Base-by-base conservation (phyloP, 169 alveolate species). In the Plasmodium vivax region DNA sequence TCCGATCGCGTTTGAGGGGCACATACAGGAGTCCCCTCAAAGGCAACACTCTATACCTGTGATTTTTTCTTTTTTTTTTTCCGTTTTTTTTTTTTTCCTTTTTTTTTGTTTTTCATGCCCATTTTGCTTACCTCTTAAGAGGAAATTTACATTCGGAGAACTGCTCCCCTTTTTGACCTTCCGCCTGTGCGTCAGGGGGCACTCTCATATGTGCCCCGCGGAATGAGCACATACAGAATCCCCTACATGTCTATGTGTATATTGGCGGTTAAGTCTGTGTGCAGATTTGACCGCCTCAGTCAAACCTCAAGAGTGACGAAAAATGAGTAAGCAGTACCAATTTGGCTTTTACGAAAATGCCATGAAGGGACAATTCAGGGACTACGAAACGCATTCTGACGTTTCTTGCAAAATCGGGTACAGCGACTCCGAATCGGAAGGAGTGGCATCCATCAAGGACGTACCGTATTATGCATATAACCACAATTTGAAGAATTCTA, bases 401-500 rank as follows among this genome's bases (percentile, higher is more conserved):
- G 23, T 88, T 32, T 88, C 94, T 2, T 88, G 94, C 51, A 88
- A 88, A 88, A 88, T 88, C 32, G 94, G 94, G 6, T 88, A 88
- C 36, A 88, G 84, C 23, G 94, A 88, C 62, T 88, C 94, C n/a
- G 94, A 88, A 88, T 88, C 94, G 47, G 94, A 88, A 68, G 94
- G 94, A 34, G 94, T 88, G 9, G 94, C 90, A 2, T 88, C 94
- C 8, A 88, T 88, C 41, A 88, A 88, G 73, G 94, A 88, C 12
- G 82, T 62, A 16, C 90, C 94, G 2, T 88, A 88, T 62, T 88
- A 79, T 88, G 45, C 94, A 38, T 88, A 74, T 68, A 51, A 71
- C 16, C 30, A 74, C 14, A 88, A 62, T 19, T 38, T 77, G 43
- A 54, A 80, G n/a, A 80, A 88, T 88, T 47, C 77, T 85, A 88